Percentiles rank a stretch among this genome's conserved stretches.
Conservation (phyloP, 1,284 basidiomycete genomes). For the Takashimella tepidaria region DNA sequence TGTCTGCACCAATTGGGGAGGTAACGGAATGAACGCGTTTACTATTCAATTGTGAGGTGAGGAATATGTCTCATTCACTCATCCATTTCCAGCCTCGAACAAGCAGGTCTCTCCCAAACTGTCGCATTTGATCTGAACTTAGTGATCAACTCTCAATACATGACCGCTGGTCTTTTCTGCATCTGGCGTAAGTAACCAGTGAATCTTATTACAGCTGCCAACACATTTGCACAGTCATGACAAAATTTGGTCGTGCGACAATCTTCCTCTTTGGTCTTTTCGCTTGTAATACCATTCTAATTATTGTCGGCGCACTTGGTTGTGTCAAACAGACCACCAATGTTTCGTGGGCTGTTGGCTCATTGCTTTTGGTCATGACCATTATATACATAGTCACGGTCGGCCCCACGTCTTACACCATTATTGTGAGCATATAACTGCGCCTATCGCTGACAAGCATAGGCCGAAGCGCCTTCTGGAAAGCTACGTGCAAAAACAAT, state of each 20-base stretch:
- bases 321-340: neutral
- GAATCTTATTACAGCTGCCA: no score
- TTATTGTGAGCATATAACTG: neutral
- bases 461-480: neutral
- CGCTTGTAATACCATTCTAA: neutral
- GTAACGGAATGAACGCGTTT: neutral
- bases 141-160: conserved; percentile 43
- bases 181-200: no score
- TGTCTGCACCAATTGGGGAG: neutral
- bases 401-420: neutral
- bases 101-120: conserved; percentile 43
- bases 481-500: neutral
- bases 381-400: neutral
- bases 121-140: conserved; percentile 27
- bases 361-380: neutral
- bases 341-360: neutral
- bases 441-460: neutral
- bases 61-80: no score
- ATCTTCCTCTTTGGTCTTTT: neutral
- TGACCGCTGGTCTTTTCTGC: conserved; percentile 45
- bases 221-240: no score
- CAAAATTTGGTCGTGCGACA: neutral
- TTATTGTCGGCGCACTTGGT: neutral
- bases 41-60: neutral
- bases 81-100: conserved; percentile 33